phyloP scores from a whole-genome alignment of 495 filamentous ascomycete species.

The Eremomyces bilateralis region DNA sequence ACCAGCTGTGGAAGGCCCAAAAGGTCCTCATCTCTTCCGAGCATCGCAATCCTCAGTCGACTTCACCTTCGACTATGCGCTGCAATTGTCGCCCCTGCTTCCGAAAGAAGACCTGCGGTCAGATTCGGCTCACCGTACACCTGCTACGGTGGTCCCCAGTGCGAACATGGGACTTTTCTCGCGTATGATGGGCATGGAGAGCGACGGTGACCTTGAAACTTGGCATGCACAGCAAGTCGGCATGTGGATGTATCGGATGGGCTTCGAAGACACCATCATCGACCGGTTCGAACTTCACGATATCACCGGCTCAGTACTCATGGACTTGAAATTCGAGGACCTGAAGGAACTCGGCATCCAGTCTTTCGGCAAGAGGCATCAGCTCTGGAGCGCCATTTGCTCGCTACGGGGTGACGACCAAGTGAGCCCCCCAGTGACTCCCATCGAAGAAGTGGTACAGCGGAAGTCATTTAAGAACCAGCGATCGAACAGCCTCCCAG shows the following conservation, averaged over 20 bases:
- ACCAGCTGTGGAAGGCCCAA: slow-evolving; percentile 50
- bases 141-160: slow-evolving; percentile 2
- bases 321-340: slow-evolving; percentile 74
- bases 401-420: slow-evolving; percentile 30
- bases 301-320: slow-evolving; percentile 65
- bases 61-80: slow-evolving; percentile 29
- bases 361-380: slow-evolving; percentile 83
- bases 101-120: slow-evolving; percentile 15
- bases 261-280: slow-evolving; percentile 49
- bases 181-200: background rate
- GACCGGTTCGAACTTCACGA: slow-evolving; percentile 77
- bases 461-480: slow-evolving; percentile 7
- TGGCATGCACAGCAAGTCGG: slow-evolving; percentile 64
- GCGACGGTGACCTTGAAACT: slow-evolving; percentile 23
- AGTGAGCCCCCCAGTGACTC: slow-evolving; percentile 24
- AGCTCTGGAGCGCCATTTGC: slow-evolving; percentile 67
- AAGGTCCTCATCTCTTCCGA: slow-evolving; percentile 78
- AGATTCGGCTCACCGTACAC: slow-evolving; percentile 13
- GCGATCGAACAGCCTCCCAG: slow-evolving; percentile 2
- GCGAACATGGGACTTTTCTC: background rate
- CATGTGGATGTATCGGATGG: slow-evolving; percentile 50
- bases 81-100: slow-evolving; percentile 41
- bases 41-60: slow-evolving; percentile 28
- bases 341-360: slow-evolving; percentile 80
- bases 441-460: slow-evolving; percentile 19